Evolutionary conservation across 2,329 filamentous ascomycete genomes (phyloP).

Genomic region (Scorias spongiosa): DNA sequence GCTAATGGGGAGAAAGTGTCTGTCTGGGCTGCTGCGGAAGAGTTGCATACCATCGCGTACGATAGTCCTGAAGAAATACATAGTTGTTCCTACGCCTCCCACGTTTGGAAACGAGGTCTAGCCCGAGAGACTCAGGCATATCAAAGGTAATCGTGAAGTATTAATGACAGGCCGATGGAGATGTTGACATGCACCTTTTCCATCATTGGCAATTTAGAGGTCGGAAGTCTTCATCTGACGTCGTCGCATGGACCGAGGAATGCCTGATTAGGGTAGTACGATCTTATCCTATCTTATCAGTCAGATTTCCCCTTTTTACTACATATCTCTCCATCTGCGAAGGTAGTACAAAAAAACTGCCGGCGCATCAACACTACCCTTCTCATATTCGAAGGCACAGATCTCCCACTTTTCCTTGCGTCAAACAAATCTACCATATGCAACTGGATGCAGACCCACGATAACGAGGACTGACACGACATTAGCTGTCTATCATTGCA

Average conservation of each 20-base stretch:
- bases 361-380: not conserved
- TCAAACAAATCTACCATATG: not conserved
- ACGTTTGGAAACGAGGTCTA: slow-evolving; percentile 10
- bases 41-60: slow-evolving; percentile 58
- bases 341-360: not conserved
- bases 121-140: slow-evolving; percentile 2
- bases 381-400: not conserved
- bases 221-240: not conserved
- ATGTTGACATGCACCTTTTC: not conserved
- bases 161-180: not conserved
- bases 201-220: not conserved
- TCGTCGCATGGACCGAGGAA: not conserved
- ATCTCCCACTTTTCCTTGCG: not conserved
- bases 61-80: slow-evolving; percentile 61
- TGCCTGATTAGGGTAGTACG: too few species aligned
- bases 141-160: not conserved
- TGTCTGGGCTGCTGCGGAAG: too few species aligned
- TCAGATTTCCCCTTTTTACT: not conserved
- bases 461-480: too few species aligned
- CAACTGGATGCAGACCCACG: not conserved
- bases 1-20: too few species aligned
- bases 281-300: too few species aligned
- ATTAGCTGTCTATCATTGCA: too few species aligned
- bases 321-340: not conserved
- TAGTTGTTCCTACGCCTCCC: slow-evolving; percentile 51